Evolutionary conservation across 306 rosid species (phyloP).

Genomic region (Hippophae tibetana): DNA sequence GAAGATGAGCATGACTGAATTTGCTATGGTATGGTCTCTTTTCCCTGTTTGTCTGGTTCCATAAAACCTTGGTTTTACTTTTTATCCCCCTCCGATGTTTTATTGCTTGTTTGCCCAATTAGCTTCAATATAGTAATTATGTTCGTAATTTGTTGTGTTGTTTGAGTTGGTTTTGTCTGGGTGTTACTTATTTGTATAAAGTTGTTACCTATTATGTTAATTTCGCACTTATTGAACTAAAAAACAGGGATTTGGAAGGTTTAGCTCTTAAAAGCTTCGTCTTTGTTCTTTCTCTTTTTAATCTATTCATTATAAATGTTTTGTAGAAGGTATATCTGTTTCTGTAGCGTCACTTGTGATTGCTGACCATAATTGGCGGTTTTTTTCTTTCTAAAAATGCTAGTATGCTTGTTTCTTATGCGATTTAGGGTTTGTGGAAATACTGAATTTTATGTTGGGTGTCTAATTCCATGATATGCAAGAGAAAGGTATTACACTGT

Average conservation of each 20-base stretch:
- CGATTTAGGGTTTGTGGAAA: not conserved
- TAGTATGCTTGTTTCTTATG: not conserved
- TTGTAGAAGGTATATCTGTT: not conserved
- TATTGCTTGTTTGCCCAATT: conserved; percentile 1
- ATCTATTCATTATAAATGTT: conserved; percentile 2
- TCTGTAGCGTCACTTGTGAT: not conserved
- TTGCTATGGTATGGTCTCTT: conserved; percentile 65
- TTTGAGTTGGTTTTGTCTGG: conserved; percentile 8
- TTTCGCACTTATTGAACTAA: not conserved
- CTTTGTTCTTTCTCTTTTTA: not conserved
- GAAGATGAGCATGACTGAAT: conserved; percentile 60
- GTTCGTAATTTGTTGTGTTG: not conserved
- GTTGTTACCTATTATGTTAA: conserved; percentile 10
- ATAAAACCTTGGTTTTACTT: not conserved
- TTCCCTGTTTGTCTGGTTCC: not conserved
- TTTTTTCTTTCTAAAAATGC: not conserved
- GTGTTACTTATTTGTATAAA: conserved; percentile 8
- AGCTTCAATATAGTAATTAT: not conserved
- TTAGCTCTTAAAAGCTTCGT: not conserved
- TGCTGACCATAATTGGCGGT: not conserved
- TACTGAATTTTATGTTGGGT: not conserved
- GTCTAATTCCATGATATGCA: not conserved
- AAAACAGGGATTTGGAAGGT: conserved; percentile 3
- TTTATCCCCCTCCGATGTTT: not conserved
- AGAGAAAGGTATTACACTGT: not conserved